Conservation (phyloP, 2,329 filamentous ascomycete genomes). For the Tothia fuscella region DNA sequence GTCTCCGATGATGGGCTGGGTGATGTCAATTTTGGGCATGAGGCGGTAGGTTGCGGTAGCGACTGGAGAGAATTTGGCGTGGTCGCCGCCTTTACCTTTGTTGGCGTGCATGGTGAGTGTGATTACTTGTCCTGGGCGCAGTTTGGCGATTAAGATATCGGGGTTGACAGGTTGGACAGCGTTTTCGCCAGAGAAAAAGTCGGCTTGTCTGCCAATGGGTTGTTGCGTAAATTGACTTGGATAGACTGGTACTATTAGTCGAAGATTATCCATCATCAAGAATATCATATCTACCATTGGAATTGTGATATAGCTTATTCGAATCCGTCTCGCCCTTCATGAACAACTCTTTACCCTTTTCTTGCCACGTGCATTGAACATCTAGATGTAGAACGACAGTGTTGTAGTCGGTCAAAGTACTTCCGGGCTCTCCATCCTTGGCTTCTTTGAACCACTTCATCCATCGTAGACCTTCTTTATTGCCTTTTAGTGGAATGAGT, state of each 20-base stretch:
- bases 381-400: slow-evolving; percentile 70
- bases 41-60: slow-evolving; percentile 89
- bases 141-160: slow-evolving; percentile 86
- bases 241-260: slow-evolving; percentile 41
- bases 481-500: slow-evolving; percentile 77
- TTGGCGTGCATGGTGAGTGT: slow-evolving; percentile 83
- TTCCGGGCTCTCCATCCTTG: slow-evolving; percentile 31
- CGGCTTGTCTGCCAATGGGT: slow-evolving; percentile 52
- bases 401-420: slow-evolving; percentile 62
- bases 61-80: slow-evolving; percentile 94
- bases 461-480: slow-evolving; percentile 64
- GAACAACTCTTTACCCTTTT: slow-evolving; percentile 44
- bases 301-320: slow-evolving; percentile 71
- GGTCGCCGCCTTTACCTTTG: slow-evolving; percentile 87
- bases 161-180: slow-evolving; percentile 71
- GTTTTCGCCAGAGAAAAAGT: slow-evolving; percentile 31
- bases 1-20: slow-evolving; percentile 67
- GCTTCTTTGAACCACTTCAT: slow-evolving; percentile 74
- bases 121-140: slow-evolving; percentile 82
- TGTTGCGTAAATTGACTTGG: slow-evolving; percentile 42
- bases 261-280: neutral
- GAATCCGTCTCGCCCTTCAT: slow-evolving; percentile 66
- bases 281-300: slow-evolving; percentile 36
- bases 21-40: slow-evolving; percentile 76
- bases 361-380: slow-evolving; percentile 69